These are phyloP conservation scores for Colletotrichum cuscutae DNA, from an alignment of 2,329 filamentous ascomycete species.

Conservation along the genomic window DNA sequence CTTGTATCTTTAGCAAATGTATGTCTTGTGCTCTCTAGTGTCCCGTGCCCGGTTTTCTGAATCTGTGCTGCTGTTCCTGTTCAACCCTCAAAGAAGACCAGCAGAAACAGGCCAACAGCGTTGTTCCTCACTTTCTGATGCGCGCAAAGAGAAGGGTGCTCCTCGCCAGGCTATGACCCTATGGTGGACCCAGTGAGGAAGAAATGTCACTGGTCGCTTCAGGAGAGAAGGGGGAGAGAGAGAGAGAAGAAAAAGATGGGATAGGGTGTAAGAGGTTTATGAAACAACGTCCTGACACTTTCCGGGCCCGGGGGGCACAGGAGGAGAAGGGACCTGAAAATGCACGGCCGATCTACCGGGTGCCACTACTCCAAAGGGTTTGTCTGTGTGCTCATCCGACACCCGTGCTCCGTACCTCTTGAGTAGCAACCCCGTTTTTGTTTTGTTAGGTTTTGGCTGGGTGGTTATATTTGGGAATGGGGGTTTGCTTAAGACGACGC, in stretches of 20 bases:
- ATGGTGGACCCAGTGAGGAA: neutral
- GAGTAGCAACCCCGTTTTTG: neutral
- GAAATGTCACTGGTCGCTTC: neutral
- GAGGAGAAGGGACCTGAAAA: neutral
- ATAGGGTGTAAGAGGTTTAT: constrained; percentile 34
- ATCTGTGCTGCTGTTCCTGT: neutral
- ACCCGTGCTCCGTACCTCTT: no score
- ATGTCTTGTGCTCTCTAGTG: neutral
- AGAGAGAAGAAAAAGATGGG: constrained; percentile 5
- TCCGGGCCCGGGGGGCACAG: constrained; percentile 20
- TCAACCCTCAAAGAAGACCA: neutral
- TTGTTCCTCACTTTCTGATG: neutral
- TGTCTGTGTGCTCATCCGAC: neutral
- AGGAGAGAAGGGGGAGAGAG: neutral
- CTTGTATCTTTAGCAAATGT: neutral
- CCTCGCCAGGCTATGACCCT: neutral
- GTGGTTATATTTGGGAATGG: neutral
- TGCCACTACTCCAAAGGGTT: neutral
- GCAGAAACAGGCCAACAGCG: no score
- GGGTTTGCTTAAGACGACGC: neutral
- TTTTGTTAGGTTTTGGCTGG: neutral
- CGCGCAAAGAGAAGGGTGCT: no score
- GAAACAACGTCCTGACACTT: constrained; percentile 37
- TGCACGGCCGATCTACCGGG: constrained; percentile 22
- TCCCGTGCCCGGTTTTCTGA: neutral